phyloP scores from a whole-genome alignment of 1,139 yeast species.

The Yueomyces sp. region DNA sequence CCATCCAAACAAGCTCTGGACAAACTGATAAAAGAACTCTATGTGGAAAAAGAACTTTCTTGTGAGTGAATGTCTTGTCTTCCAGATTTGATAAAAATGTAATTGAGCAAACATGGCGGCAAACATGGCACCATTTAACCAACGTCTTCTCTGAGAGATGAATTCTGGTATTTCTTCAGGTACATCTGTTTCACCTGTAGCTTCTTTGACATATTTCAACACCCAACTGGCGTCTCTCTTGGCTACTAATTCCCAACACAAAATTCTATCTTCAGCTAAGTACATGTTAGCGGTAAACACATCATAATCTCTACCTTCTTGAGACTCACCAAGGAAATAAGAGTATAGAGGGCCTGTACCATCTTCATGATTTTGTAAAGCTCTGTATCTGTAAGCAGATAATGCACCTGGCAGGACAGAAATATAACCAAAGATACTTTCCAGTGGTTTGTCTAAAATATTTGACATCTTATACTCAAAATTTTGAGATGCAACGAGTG shows the following conservation, averaged over 20 bases:
- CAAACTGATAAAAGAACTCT: slow-evolving; percentile 73
- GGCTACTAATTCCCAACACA: slow-evolving; percentile 95
- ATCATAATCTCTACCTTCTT: slow-evolving; percentile 44
- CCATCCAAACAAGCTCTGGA: slow-evolving; percentile 69
- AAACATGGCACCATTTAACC: slow-evolving; percentile 96
- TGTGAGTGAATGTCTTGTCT: slow-evolving; percentile 65
- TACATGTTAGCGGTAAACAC: slow-evolving; percentile 96
- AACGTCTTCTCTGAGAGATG: slow-evolving; percentile 88
- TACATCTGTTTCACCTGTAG: slow-evolving; percentile 95
- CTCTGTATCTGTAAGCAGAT: slow-evolving; percentile 86
- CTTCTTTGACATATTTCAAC: slow-evolving; percentile 80
- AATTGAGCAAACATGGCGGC: slow-evolving; percentile 85
- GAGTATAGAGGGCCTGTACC: slow-evolving; percentile 88
- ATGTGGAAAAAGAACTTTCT: slow-evolving; percentile 72
- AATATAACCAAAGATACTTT: slow-evolving; percentile 85
- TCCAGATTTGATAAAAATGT: slow-evolving; percentile 71
- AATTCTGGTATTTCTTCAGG: slow-evolving; percentile 88
- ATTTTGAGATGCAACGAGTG: slow-evolving; percentile 91
- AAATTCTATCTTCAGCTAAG: slow-evolving; percentile 89
- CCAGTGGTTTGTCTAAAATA: slow-evolving; percentile 88
- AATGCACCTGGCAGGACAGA: slow-evolving; percentile 93
- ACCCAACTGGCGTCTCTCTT: slow-evolving; percentile 84
- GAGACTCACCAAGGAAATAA: slow-evolving; percentile 81
- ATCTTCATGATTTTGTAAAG: slow-evolving; percentile 70
- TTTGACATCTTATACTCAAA: slow-evolving; percentile 95